Evolutionary conservation across 768 basidiomycete genomes (phyloP), one percentile per base, ranked within the genome.

Genomic region (Leccinum arenicola): DNA sequence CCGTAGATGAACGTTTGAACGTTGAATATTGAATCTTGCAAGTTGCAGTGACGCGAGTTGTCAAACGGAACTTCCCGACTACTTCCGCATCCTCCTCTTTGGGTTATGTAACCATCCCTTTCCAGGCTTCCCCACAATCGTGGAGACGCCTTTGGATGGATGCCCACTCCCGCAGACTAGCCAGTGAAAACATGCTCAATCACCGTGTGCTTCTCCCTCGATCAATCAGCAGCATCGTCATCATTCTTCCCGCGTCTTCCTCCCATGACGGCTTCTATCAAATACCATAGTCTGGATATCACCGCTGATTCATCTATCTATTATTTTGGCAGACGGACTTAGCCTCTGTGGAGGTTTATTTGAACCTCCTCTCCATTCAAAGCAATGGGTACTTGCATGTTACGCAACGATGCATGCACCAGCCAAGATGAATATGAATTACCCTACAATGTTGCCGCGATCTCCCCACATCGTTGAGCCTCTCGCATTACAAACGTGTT

Each of bases 41-140:
- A 35, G 33, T 35, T 14, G 5, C 5, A 14, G 33, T 35, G 33
- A 35, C 12, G 33, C 35, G 10, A 36, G 15, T 36, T 7, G 35
- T 5, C 11, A 15, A 36, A 36, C 36, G 15, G 36, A 36, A 14
- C 15, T 36, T 36, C 15, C 36, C 36, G 31, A 33, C 31, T 31
- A 10, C 29, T 31, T 31, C 29, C 29, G 9, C 31, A 10, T 10
- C 31, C 31, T 4, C 31, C 10, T 31, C 31, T 31, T 10, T 31
- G 31, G 31, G 35, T 36, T 6, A n/a, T n/a, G n/a, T n/a, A 36
- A 14, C 35, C 35, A 36, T 15, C 14, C 36, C 52, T 55, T 72
- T 62, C 70, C 71, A 61, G 71, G 21, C 65, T 65, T 69, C 61
- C 61, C 67, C 31, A 19, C 25, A 27, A n/a, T 49, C 31, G 45